phyloP scores from a whole-genome alignment of 1,284 basidiomycete genomes.

The Volvariella surrecta region DNA sequence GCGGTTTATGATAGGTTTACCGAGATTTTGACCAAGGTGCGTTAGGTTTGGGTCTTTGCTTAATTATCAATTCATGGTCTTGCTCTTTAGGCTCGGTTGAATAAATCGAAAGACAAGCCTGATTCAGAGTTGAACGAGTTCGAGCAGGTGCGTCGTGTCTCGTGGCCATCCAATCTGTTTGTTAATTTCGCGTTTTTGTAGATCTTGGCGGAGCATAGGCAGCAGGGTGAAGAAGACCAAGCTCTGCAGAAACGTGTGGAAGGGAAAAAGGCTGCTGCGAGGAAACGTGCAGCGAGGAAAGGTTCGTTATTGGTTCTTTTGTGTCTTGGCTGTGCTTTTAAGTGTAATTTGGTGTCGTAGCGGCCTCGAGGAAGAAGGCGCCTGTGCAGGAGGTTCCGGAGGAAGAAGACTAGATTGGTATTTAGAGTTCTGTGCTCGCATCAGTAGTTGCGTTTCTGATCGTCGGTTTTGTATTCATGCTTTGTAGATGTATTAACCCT shows the following conservation, averaged over 20 bases:
- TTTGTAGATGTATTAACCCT: no score
- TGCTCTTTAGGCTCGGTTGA: conserved; percentile 54
- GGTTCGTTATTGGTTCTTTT: conserved; percentile 12
- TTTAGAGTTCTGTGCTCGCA: no score
- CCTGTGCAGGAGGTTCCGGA: no score
- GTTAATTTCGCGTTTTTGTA: conserved; percentile 18
- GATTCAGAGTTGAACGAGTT: conserved; percentile 89
- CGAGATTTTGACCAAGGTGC: conserved; percentile 69
- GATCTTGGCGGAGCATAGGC: conserved; percentile 78
- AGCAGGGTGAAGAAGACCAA: conserved; percentile 87
- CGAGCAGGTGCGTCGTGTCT: conserved; percentile 47
- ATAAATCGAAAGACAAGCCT: conserved; percentile 86
- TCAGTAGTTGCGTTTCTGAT: no score
- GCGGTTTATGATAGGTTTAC: conserved; percentile 79
- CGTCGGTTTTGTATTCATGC: no score
- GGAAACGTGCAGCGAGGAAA: conserved; percentile 42
- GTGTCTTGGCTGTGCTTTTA: no score
- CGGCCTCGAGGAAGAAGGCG: no score
- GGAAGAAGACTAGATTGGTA: no score
- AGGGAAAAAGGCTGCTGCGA: conserved; percentile 73
- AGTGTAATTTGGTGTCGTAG: no score
- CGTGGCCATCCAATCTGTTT: not conserved
- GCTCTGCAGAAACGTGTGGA: conserved; percentile 80
- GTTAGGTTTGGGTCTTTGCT: not conserved
- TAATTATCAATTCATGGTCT: not conserved